Evolutionary conservation across 2,329 filamentous ascomycete species (phyloP), one percentile per base, ranked within the genome.

Genomic region (Didymella glomerata): DNA sequence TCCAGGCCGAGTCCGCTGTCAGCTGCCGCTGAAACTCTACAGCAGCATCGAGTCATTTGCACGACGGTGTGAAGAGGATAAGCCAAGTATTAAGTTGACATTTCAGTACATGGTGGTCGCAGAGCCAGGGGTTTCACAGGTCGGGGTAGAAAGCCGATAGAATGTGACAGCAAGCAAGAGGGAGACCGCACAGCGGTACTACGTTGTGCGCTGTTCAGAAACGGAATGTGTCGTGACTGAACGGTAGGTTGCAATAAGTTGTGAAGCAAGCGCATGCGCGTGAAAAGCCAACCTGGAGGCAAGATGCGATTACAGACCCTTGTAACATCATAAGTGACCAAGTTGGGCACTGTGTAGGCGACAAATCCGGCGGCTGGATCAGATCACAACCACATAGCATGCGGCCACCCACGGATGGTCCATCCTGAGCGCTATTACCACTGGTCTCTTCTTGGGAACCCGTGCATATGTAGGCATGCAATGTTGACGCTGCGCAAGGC

Each of bases 191-290:
- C 34, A 42, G 22, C 6, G 20, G 36, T 48, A 42, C n/a, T n/a
- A 36, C 48, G 11, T 28, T 52, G 54, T 57, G 48, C 54, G 18
- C 34, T 36, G 16, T 44, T 52, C 36, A 30, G 54, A 57, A 57
- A 52, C 42, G 24, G 38, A 42, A 40, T 13, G n/a, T 38, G 48
- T 48, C 44, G 48, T 42, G 44, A 42, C 40, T 57, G 32, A 57
- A 40, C 16, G 14, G 32, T 22, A 47, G 11, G 16, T 32, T 14
- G 27, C 42, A 22, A 27, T 24, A 34, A 13, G n/a, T 11, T 32
- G 24, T 22, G 18, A 46, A 46, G 54, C 25, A 41, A 41, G 27
- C 34, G 20, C 32, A 49, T 30, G n/a, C 24, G 54, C 24, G 14
- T 41, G 18, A 47, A 22, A 18, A 22, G 10, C 14, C 32, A 16